Conservation (phyloP, 345 rosid species). For the Citrus reticulata region DNA sequence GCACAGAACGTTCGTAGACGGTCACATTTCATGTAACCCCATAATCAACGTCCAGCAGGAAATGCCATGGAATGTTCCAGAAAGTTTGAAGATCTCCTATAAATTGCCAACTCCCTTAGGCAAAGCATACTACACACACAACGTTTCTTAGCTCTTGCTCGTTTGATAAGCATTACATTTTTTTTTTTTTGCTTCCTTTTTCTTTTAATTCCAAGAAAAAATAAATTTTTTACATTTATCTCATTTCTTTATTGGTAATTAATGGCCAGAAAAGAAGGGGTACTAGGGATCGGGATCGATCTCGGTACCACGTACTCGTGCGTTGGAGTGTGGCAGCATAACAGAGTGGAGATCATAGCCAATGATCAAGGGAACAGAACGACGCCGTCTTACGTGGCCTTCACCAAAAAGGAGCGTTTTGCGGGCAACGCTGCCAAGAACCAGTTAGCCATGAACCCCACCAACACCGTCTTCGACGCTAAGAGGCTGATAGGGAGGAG, state of each 20-base stretch:
- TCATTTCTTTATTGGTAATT: not conserved
- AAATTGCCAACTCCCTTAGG: not conserved
- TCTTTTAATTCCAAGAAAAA: too few species aligned
- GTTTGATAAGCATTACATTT: too few species aligned
- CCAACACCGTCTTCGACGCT: conserved; percentile 46
- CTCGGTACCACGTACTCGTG: conserved; percentile 53
- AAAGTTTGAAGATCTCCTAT: too few species aligned
- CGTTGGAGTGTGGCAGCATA: conserved; percentile 52
- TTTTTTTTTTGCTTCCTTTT: too few species aligned
- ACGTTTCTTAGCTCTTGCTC: not conserved
- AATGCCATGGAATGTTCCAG: too few species aligned
- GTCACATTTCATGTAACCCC: too few species aligned
- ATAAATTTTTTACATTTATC: not conserved
- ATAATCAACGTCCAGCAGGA: too few species aligned
- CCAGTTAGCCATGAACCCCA: conserved; percentile 47
- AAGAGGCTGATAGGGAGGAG: conserved; percentile 66
- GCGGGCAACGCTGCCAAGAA: conserved; percentile 56
- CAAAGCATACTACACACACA: not conserved
- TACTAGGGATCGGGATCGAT: conserved; percentile 51
- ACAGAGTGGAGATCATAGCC: conserved; percentile 50
- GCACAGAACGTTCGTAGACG: too few species aligned
- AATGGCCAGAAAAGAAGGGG: conserved; percentile 45
- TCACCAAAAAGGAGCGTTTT: conserved; percentile 39
- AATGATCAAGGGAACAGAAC: conserved; percentile 49
- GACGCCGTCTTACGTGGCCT: conserved; percentile 50